Conservation (phyloP, 2,329 filamentous ascomycete species). For the Aspergillus proliferans region DNA sequence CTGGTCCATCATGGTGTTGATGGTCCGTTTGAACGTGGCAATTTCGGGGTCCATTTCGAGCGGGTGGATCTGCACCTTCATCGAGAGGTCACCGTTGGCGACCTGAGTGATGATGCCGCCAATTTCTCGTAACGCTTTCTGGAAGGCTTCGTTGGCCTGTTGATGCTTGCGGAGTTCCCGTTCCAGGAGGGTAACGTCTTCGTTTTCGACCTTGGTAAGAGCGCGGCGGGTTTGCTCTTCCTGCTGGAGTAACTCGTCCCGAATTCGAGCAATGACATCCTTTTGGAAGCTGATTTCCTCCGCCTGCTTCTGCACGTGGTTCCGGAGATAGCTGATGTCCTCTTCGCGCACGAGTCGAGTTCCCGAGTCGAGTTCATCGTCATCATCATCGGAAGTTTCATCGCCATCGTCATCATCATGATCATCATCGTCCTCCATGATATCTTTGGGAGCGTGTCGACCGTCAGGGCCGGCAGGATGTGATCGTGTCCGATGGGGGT, state of each 20-base stretch:
- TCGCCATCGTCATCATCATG: constrained; percentile 28
- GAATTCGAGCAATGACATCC: constrained; percentile 77
- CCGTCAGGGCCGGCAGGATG: constrained; percentile 27
- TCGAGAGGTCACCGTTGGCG: constrained; percentile 88
- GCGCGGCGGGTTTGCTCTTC: constrained; percentile 78
- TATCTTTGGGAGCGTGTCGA: constrained; percentile 22
- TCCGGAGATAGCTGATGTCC: constrained; percentile 76
- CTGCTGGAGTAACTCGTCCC: constrained; percentile 77
- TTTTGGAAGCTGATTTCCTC: constrained; percentile 85
- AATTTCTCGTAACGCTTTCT: constrained; percentile 93
- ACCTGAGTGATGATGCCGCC: constrained; percentile 96
- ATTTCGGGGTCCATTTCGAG: constrained; percentile 98
- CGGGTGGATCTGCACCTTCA: constrained; percentile 92
- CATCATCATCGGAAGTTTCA: constrained; percentile 34
- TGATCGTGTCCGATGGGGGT: constrained; percentile 32
- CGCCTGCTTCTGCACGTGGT: constrained; percentile 89
- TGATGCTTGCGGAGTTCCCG: constrained; percentile 94
- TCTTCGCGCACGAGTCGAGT: constrained; percentile 60
- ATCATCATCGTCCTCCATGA: constrained; percentile 29
- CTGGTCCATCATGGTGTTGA: constrained; percentile 99
- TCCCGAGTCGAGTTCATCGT: constrained; percentile 46
- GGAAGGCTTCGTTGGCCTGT: constrained; percentile 96
- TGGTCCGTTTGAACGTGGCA: constrained; percentile 93
- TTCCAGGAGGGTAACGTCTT: constrained; percentile 83
- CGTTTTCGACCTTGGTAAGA: constrained; percentile 73